Evolutionary conservation across 177 flowering plant species (phyloP).

Genomic region (Vitis hybrid): DNA sequence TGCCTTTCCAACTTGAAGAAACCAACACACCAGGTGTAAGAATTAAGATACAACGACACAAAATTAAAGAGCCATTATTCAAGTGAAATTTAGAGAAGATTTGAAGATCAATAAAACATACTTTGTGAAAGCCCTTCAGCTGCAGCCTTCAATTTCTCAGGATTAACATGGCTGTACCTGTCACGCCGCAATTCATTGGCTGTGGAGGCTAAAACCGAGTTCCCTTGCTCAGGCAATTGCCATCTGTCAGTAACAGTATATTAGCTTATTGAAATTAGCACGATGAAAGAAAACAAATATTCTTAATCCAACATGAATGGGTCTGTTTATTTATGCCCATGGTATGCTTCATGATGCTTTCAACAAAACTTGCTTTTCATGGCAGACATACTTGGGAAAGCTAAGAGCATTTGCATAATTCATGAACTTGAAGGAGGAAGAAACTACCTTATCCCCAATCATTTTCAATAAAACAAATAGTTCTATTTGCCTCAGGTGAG

Average conservation of each 20-base stretch:
- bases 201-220: conserved; percentile 61
- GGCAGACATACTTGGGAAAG: background rate
- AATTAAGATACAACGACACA: background rate
- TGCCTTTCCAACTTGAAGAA: conserved; percentile 59
- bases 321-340: no score
- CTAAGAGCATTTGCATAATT: background rate
- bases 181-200: conserved; percentile 80
- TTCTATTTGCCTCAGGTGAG: no score
- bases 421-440: background rate
- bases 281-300: background rate
- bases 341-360: background rate
- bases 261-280: background rate
- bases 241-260: conserved; percentile 50
- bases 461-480: no score
- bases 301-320: no score
- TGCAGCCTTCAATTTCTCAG: conserved; percentile 81
- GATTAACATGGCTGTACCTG: conserved; percentile 36
- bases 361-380: background rate
- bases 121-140: conserved; percentile 73
- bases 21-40: background rate
- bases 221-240: conserved; percentile 55
- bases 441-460: no score
- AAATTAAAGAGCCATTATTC: background rate
- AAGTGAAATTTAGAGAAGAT: background rate
- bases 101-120: conserved; percentile 27